phyloP scores from a whole-genome alignment of 345 rosid genomes.

The Pistacia vera region DNA sequence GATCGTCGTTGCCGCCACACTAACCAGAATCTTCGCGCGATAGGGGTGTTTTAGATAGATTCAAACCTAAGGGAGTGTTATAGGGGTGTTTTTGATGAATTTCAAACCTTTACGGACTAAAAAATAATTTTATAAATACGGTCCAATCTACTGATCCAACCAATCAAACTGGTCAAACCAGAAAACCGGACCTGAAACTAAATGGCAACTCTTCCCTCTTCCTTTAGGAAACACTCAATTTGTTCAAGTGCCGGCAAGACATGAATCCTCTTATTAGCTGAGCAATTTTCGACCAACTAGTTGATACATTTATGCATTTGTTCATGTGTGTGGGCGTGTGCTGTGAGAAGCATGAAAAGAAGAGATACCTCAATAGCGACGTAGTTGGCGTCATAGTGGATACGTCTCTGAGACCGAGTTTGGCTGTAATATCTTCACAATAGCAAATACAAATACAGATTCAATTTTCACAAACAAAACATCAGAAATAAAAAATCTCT shows the following conservation, averaged over 20 bases:
- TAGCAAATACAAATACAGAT: not conserved
- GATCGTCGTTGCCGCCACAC: too few relatives aligned
- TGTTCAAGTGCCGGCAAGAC: constrained; percentile 51
- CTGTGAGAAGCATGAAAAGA: constrained; percentile 23
- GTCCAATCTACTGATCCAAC: too few relatives aligned
- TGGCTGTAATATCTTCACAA: constrained; percentile 72
- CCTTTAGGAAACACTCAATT: constrained; percentile 45
- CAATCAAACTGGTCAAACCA: too few relatives aligned
- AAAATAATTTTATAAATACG: too few relatives aligned
- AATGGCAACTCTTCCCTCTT: constrained; percentile 32
- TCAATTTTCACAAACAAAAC: not conserved
- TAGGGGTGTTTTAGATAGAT: too few relatives aligned
- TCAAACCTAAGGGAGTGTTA: too few relatives aligned
- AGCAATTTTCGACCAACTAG: not conserved
- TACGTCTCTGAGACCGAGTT: constrained; percentile 66
- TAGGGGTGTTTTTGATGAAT: too few relatives aligned
- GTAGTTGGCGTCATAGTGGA: constrained; percentile 60
- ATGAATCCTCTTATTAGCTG: constrained; percentile 8
- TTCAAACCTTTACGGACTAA: too few relatives aligned
- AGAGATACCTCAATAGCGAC: constrained; percentile 82
- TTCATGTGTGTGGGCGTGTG: not conserved
- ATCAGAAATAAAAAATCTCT: not conserved
- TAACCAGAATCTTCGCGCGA: too few relatives aligned
- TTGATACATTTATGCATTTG: too few relatives aligned
- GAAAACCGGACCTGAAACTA: not conserved